These are phyloP conservation scores for Pythium vanterpoolii DNA, from an alignment of 352 stramenopile genomes.

Conservation along the genomic window DNA sequence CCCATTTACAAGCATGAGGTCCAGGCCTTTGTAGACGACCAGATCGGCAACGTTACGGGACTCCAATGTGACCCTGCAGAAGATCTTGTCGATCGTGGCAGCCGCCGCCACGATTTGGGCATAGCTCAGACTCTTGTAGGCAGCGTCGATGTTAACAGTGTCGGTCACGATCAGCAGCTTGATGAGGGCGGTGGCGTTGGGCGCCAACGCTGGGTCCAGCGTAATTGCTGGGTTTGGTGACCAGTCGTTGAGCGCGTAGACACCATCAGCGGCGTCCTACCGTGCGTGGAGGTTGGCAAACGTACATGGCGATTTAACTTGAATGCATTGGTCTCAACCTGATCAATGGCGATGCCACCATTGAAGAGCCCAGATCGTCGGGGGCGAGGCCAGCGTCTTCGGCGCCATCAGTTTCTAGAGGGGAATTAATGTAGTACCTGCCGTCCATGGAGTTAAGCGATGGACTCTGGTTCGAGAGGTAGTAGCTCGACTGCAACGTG, in stretches of 20 bases:
- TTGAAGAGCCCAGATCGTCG: slow-evolving; percentile 31
- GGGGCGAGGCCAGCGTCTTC: not conserved
- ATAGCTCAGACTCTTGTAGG: slow-evolving; percentile 22
- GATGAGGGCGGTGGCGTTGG: slow-evolving; percentile 47
- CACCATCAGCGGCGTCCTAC: slow-evolving; percentile 51
- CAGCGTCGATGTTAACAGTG: slow-evolving; percentile 9
- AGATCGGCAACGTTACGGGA: slow-evolving; percentile 24
- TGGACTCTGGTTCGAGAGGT: slow-evolving; percentile 19
- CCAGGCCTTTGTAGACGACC: slow-evolving; percentile 25
- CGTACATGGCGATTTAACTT: slow-evolving; percentile 42
- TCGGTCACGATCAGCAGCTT: slow-evolving; percentile 11
- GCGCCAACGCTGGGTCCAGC: slow-evolving; percentile 11
- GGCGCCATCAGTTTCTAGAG: slow-evolving; percentile 43
- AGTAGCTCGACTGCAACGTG: slow-evolving; percentile 15
- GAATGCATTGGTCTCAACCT: slow-evolving; percentile 19
- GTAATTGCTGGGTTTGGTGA: slow-evolving; percentile 13
- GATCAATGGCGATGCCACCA: slow-evolving; percentile 44
- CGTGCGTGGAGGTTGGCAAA: slow-evolving; percentile 64
- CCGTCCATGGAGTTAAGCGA: slow-evolving; percentile 50
- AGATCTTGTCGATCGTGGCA: slow-evolving; percentile 10
- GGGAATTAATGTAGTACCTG: slow-evolving; percentile 73
- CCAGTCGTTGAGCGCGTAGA: slow-evolving; percentile 58
- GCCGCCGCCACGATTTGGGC: slow-evolving; percentile 8
- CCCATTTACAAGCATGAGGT: slow-evolving; percentile 14
- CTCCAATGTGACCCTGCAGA: slow-evolving; percentile 22